Evolutionary conservation across 2,329 filamentous ascomycete species (phyloP), one percentile per base, ranked within the genome.

Genomic region (Aspergillus aculeatus): DNA sequence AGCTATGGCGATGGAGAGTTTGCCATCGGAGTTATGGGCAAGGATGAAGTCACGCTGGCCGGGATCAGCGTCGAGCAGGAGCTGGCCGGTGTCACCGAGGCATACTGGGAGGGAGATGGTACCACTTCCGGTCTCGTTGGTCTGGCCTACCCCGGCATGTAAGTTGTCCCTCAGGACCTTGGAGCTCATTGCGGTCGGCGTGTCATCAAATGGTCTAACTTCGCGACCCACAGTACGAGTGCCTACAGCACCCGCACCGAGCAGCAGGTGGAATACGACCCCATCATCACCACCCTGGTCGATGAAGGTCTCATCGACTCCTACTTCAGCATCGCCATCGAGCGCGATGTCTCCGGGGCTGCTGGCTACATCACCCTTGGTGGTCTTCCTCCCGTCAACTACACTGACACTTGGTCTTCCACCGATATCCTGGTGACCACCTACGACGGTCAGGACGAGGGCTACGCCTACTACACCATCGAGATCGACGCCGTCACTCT

Each of bases 341-440:
- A 81, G 24, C 77, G 84, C 12, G 68, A 73, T 23, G 58, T 58
- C 7, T 47, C 26, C 29, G 58, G 58, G 26, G 52, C 52, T 16
- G 62, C 62, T 1, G 66, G 66, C 9, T 64, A 64, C 31, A 54
- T 68, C 21, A 62, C 65, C 3, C 65, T 68, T 0, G 65, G 66
- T 10, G 66, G 66, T 16, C 21, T 68, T 11, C 63, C 65, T 10
- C 63, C 65, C 2, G 49, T 63, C 2, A 23, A 54, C 16, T 59
- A 62, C 6, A 26, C 47, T 0, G 55, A 59, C n/a, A 48, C 57
- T 35, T 68, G 44, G 14, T 60, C 55, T 1, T 62, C 54, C n/a
- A 68, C 67, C 4, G 53, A 62, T 9, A 68, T 68, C 11, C 53
- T 66, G 6, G 47, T 67, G 26, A 67, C 65, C n/a, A 54, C 53